Conservation (phyloP, 1,139 yeast genomes). For the Kurtzmaniella quercitrusa region DNA sequence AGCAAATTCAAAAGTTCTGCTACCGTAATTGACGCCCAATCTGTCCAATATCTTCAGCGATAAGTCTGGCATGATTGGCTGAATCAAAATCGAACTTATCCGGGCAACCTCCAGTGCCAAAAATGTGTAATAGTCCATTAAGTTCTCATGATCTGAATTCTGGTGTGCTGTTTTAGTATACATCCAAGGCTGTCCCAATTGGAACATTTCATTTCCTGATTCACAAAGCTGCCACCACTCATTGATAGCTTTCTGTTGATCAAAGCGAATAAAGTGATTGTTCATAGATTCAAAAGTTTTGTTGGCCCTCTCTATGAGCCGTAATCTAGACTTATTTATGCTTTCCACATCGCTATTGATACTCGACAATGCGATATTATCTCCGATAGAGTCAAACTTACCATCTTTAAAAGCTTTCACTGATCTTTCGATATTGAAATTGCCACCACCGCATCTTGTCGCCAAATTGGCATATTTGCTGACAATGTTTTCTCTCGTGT, state of each 20-base stretch:
- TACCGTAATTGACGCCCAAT: conserved; percentile 44
- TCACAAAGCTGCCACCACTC: conserved; percentile 62
- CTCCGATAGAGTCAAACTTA: conserved; percentile 22
- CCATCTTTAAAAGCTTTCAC: conserved; percentile 16
- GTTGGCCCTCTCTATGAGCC: conserved; percentile 17
- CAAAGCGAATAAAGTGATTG: conserved; percentile 41
- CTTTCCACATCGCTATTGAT: conserved; percentile 14
- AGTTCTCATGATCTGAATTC: conserved; percentile 15
- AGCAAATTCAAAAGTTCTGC: conserved; percentile 37
- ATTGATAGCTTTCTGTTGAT: conserved; percentile 56
- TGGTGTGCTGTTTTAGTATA: conserved; percentile 17
- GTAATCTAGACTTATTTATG: conserved; percentile 13
- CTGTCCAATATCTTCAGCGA: conserved; percentile 59
- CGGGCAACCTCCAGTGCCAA: conserved; percentile 71
- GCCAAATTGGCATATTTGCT: conserved; percentile 82
- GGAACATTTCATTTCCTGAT: conserved; percentile 62
- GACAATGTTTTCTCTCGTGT: conserved; percentile 62
- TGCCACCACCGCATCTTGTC: conserved; percentile 67
- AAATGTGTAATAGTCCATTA: conserved; percentile 54
- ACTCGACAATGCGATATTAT: conserved; percentile 13
- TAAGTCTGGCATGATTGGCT: conserved; percentile 70
- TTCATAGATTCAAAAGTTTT: conserved; percentile 27
- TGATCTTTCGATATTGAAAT: conserved; percentile 57
- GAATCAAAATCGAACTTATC: conserved; percentile 59
- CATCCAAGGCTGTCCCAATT: conserved; percentile 58